Evolutionary conservation across 192 early-diverging fungal genomes (phyloP).

Genomic region (Coemansia sp.): DNA sequence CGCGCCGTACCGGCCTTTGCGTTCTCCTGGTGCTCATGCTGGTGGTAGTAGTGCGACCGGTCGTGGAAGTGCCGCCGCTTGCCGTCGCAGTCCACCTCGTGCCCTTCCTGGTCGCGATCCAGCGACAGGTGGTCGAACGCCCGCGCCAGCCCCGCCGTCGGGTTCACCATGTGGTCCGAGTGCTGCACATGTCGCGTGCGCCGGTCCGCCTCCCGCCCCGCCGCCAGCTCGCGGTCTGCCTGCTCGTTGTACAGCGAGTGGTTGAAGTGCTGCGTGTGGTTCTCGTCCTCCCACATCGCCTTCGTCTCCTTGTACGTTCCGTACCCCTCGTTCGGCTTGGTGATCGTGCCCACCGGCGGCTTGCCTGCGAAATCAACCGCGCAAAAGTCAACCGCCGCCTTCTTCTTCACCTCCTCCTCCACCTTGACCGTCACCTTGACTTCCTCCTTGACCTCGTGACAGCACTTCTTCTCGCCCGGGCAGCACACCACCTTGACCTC

Average conservation of each 20-base stretch:
- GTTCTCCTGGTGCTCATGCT: constrained; percentile 59
- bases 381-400: constrained; percentile 44
- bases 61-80: constrained; percentile 53
- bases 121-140: constrained; percentile 55
- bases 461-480: constrained; percentile 14
- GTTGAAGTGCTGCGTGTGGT: constrained; percentile 56
- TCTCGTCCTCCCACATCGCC: constrained; percentile 58
- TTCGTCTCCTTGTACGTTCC: constrained; percentile 58
- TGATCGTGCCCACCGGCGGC: constrained; percentile 46
- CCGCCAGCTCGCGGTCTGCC: constrained; percentile 49
- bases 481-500: constrained; percentile 44
- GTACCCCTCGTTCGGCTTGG: constrained; percentile 55
- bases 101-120: constrained; percentile 54
- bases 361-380: constrained; percentile 44
- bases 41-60: constrained; percentile 58
- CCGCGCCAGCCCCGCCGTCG: constrained; percentile 48
- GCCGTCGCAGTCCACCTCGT: constrained; percentile 53
- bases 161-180: constrained; percentile 55
- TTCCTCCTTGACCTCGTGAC: constrained; percentile 27
- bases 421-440: constrained; percentile 47
- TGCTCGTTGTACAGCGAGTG: constrained; percentile 59
- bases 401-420: constrained; percentile 43
- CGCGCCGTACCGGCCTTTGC: constrained; percentile 50
- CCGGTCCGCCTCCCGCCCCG: constrained; percentile 41
- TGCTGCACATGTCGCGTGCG: constrained; percentile 55